These are phyloP conservation scores for Ploettnerulaceae sp. DNA, from an alignment of 2,329 filamentous ascomycete genomes.

Conservation along the genomic window DNA sequence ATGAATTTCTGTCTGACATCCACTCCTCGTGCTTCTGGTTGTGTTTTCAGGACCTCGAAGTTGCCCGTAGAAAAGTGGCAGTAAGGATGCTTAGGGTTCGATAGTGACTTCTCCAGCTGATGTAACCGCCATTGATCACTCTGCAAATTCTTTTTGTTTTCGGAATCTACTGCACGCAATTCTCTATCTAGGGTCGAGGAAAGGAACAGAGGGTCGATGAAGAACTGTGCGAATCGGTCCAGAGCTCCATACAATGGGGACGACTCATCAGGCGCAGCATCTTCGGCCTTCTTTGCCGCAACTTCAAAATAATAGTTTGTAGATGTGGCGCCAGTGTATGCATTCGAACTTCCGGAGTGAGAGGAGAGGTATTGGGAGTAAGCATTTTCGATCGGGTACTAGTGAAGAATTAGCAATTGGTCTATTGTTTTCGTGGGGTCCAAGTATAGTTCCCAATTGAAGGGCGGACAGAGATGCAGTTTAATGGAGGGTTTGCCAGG, in stretches of 20 bases:
- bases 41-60: constrained; percentile 63
- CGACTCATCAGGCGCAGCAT: constrained; percentile 50
- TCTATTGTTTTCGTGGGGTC: constrained; percentile 3
- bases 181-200: constrained; percentile 67
- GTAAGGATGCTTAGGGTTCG: constrained; percentile 65
- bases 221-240: constrained; percentile 72
- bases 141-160: constrained; percentile 77
- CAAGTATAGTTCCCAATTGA: no score
- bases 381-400: constrained; percentile 91
- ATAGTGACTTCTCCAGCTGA: constrained; percentile 65
- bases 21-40: constrained; percentile 60
- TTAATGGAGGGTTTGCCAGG: background rate
- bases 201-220: constrained; percentile 65
- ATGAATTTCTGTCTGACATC: constrained; percentile 70
- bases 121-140: constrained; percentile 67
- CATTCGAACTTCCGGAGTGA: constrained; percentile 89
- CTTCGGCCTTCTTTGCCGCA: constrained; percentile 72
- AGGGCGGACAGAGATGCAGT: no score
- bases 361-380: constrained; percentile 90
- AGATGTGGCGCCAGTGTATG: constrained; percentile 86
- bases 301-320: constrained; percentile 99
- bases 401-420: constrained; percentile 19
- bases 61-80: constrained; percentile 72
- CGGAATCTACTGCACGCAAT: constrained; percentile 67
- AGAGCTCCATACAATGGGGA: constrained; percentile 68